Percentiles rank a stretch among this genome's conserved stretches.
These are phyloP conservation scores for Trichoderma sp. DNA, from an alignment of 2,329 filamentous ascomycete genomes.

Conservation along the genomic window DNA sequence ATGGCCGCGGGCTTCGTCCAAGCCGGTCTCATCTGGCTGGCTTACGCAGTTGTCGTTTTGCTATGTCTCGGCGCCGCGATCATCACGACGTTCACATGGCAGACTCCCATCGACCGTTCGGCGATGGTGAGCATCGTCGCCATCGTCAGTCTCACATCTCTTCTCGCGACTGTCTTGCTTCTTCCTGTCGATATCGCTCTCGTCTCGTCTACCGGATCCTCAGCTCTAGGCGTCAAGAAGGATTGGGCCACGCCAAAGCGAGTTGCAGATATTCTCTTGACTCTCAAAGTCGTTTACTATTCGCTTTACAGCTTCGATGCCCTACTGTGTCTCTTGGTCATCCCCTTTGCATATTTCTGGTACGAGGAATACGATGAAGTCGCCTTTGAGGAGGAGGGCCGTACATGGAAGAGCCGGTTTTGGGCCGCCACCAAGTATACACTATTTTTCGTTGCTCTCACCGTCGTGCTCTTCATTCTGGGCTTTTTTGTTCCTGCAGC, in stretches of 20 bases:
- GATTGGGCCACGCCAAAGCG: slow-evolving; percentile 87
- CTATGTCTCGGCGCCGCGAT: slow-evolving; percentile 74
- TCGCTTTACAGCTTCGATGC: slow-evolving; percentile 88
- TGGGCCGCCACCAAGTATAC: slow-evolving; percentile 91
- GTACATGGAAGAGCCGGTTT: slow-evolving; percentile 68
- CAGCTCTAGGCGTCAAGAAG: slow-evolving; percentile 77
- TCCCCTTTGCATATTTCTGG: slow-evolving; percentile 97
- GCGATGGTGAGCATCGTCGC: slow-evolving; percentile 77
- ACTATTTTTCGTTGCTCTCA: slow-evolving; percentile 73
- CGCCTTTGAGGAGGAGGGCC: slow-evolving; percentile 76
- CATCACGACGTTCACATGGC: slow-evolving; percentile 88
- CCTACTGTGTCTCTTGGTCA: slow-evolving; percentile 79
- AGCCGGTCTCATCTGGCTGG: slow-evolving; percentile 89
- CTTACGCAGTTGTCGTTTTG: slow-evolving; percentile 79
- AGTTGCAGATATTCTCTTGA: slow-evolving; percentile 73
- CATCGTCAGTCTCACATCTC: slow-evolving; percentile 79
- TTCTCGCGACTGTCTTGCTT: slow-evolving; percentile 88
- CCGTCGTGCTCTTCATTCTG: slow-evolving; percentile 80
- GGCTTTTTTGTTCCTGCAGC: slow-evolving; percentile 91
- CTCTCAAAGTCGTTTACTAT: slow-evolving; percentile 88
- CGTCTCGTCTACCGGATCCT: slow-evolving; percentile 80
- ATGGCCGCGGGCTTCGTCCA: slow-evolving; percentile 65
- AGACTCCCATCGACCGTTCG: slow-evolving; percentile 82
- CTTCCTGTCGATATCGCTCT: slow-evolving; percentile 94
- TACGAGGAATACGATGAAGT: slow-evolving; percentile 97